Evolutionary conservation across 1,139 yeast species (phyloP).

Genomic region (Candida tetrigidarum): DNA sequence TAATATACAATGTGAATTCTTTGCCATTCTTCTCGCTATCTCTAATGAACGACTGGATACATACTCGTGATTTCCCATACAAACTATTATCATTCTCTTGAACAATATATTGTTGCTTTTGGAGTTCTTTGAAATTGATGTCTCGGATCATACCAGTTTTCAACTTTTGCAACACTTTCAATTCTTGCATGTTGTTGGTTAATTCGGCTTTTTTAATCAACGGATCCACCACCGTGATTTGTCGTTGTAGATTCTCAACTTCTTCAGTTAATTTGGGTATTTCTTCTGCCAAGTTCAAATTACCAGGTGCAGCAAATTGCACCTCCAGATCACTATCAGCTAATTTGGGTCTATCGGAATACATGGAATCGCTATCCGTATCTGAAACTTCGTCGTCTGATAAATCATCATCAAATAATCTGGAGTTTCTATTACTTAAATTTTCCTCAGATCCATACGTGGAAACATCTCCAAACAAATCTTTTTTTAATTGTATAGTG

Average conservation of each 20-base stretch:
- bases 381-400: constrained; percentile 23
- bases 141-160: constrained; percentile 69
- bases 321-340: constrained; percentile 12
- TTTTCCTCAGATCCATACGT: constrained; percentile 26
- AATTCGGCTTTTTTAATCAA: constrained; percentile 79
- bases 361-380: constrained; percentile 35
- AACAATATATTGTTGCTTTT: constrained; percentile 78
- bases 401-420: constrained; percentile 37
- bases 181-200: constrained; percentile 72
- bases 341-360: constrained; percentile 24
- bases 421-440: constrained; percentile 25
- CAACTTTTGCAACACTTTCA: constrained; percentile 70
- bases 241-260: constrained; percentile 65
- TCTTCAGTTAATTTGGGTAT: constrained; percentile 59
- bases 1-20: constrained; percentile 70
- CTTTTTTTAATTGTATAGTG: constrained; percentile 26
- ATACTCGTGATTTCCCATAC: constrained; percentile 67
- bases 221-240: constrained; percentile 65
- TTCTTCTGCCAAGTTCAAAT: constrained; percentile 67
- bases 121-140: constrained; percentile 69
- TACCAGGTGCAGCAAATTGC: constrained; percentile 67
- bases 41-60: constrained; percentile 68
- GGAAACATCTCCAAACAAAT: constrained; percentile 42
- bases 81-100: constrained; percentile 84
- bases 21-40: constrained; percentile 57